Evolutionary conservation across 768 basidiomycete genomes (phyloP).

Genomic region (Candolleomyces efflorescens): DNA sequence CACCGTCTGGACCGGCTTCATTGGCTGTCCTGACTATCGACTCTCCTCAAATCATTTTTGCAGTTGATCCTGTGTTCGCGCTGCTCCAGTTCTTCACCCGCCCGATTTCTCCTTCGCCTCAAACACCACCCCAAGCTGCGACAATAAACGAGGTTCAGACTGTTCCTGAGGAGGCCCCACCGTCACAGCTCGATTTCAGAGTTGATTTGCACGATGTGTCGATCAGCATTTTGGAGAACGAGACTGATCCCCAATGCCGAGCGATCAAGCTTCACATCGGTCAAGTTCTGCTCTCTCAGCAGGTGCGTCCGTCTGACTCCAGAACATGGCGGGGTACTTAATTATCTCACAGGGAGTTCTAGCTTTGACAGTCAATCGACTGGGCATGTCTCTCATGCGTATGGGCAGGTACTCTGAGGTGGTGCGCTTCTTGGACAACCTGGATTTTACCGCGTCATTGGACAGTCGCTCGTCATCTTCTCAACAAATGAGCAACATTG

Average conservation of each 20-base stretch:
- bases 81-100: constrained; percentile 81
- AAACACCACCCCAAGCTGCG: background rate
- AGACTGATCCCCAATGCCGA: constrained; percentile 71
- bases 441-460: constrained; percentile 82
- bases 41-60: constrained; percentile 88
- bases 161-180: background rate
- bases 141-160: background rate
- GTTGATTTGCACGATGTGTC: constrained; percentile 90
- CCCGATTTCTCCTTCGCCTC: constrained; percentile 12
- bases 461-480: constrained; percentile 73
- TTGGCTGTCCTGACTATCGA: constrained; percentile 87
- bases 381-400: constrained; percentile 91
- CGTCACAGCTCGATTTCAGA: constrained; percentile 55
- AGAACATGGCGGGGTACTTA: constrained; percentile 3
- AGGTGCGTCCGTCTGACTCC: constrained; percentile 45
- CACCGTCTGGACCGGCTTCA: constrained; percentile 36
- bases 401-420: constrained; percentile 84
- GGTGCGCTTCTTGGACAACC: constrained; percentile 89
- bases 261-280: constrained; percentile 83
- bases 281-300: constrained; percentile 85
- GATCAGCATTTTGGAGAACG: constrained; percentile 83
- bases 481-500: constrained; percentile 78
- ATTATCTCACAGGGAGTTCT: constrained; percentile 57
- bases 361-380: constrained; percentile 70
- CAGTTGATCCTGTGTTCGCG: constrained; percentile 86